Percentiles rank a stretch among this genome's conserved stretches.
phyloP scores from a whole-genome alignment of 306 rosid genomes.

The Cucurbita maxima region DNA sequence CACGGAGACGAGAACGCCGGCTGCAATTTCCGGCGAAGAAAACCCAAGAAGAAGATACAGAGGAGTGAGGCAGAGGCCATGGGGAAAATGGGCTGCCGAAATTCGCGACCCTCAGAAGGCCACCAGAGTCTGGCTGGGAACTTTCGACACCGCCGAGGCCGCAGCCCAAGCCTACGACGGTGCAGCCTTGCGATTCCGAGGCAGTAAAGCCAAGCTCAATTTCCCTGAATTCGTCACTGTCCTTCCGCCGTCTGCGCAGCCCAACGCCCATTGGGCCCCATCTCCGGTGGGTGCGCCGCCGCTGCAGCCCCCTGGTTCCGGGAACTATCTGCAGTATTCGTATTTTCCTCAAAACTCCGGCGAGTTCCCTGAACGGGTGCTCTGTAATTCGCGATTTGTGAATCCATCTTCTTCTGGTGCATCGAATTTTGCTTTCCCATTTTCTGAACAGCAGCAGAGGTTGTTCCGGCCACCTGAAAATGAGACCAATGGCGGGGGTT shows the following conservation, averaged over 20 bases:
- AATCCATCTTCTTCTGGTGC: not conserved
- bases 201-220: constrained; percentile 13
- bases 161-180: constrained; percentile 12
- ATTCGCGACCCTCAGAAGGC: constrained; percentile 13
- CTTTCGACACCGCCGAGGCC: constrained; percentile 9
- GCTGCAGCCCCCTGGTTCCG: not conserved
- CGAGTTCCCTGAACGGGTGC: not conserved
- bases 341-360: not conserved
- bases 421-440: not conserved
- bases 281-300: not conserved
- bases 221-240: constrained; percentile 11
- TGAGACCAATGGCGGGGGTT: not conserved
- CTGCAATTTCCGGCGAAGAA: not conserved
- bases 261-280: not conserved
- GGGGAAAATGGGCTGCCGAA: constrained; percentile 17
- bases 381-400: not conserved
- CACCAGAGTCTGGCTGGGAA: constrained; percentile 12
- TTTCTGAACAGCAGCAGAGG: not conserved
- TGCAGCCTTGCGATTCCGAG: constrained; percentile 11
- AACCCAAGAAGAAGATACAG: constrained; percentile 8
- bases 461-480: not conserved
- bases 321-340: not conserved
- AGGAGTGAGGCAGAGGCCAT: constrained; percentile 17
- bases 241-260: not conserved
- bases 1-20: not conserved